Percentiles rank a stretch among this genome's conserved stretches.
These are phyloP conservation scores for Endotrypanum monterogeii DNA, from an alignment of 208 protist genomes.

Conservation along the genomic window DNA sequence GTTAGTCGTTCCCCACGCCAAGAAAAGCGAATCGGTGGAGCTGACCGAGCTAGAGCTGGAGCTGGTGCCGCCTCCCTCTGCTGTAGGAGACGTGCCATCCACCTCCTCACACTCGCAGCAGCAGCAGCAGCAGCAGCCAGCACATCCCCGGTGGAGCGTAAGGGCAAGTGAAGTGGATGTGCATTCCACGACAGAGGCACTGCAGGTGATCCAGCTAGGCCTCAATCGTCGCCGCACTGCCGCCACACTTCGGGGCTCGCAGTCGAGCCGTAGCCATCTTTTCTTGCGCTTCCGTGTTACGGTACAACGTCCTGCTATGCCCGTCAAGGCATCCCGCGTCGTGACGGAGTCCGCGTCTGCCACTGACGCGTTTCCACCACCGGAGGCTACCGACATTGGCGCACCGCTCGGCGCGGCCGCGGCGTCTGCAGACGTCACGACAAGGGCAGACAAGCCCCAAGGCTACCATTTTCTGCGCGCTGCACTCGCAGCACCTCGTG, in stretches of 20 bases:
- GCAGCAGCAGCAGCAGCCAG: slow-evolving; percentile 9
- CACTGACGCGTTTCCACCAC: not conserved
- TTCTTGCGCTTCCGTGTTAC: slow-evolving; percentile 33
- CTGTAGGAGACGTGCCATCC: slow-evolving; percentile 1
- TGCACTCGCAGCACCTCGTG: not conserved
- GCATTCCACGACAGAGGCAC: slow-evolving; percentile 19
- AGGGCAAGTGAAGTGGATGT: slow-evolving; percentile 29
- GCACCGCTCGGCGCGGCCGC: not conserved
- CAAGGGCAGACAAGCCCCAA: slow-evolving; percentile 9
- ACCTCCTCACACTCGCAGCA: slow-evolving; percentile 19
- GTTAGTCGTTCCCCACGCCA: slow-evolving; percentile 26
- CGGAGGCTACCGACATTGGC: not conserved
- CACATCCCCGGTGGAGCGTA: slow-evolving; percentile 29
- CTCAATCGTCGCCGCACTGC: slow-evolving; percentile 27
- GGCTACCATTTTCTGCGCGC: slow-evolving; percentile 30
- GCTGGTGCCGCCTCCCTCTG: slow-evolving; percentile 14
- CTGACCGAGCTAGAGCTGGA: slow-evolving; percentile 36
- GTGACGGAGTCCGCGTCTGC: not conserved
- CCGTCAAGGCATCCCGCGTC: slow-evolving; percentile 15
- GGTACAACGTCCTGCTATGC: slow-evolving; percentile 19
- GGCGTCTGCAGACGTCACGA: not conserved
- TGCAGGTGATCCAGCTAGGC: slow-evolving; percentile 28
- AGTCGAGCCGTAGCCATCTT: slow-evolving; percentile 39
- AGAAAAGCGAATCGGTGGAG: slow-evolving; percentile 27
- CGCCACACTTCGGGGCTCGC: slow-evolving; percentile 21